phyloP scores from a whole-genome alignment of 805 yeast species.

The Saturnispora silvae region DNA sequence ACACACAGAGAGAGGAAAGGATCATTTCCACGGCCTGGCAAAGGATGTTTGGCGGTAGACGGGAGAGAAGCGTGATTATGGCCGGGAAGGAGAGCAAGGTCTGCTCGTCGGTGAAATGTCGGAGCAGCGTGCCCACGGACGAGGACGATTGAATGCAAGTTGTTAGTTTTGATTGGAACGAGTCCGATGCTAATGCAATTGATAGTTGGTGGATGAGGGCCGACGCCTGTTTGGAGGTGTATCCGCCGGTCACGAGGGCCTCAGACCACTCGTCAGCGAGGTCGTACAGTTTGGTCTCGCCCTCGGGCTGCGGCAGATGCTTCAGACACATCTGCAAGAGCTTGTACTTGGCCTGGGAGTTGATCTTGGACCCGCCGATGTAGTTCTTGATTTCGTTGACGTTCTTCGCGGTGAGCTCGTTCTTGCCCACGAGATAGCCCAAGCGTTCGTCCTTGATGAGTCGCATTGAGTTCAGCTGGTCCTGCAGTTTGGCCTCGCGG shows the following conservation, averaged over 20 bases:
- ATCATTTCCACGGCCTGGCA: conserved; percentile 19
- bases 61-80: conserved; percentile 14
- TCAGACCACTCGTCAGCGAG: not conserved
- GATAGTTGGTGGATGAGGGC: too few relatives aligned
- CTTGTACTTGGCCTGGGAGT: not conserved
- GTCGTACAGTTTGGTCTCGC: not conserved
- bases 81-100: conserved; percentile 13
- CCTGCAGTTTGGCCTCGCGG: conserved; percentile 24
- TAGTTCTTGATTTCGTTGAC: conserved; percentile 24
- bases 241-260: not conserved
- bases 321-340: not conserved
- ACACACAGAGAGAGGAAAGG: conserved; percentile 16
- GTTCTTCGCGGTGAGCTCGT: conserved; percentile 20
- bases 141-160: too few relatives aligned
- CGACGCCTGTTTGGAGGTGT: too few relatives aligned
- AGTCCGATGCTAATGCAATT: too few relatives aligned
- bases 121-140: too few relatives aligned
- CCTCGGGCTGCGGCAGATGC: not conserved
- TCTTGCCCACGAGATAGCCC: conserved; percentile 21
- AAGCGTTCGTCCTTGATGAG: conserved; percentile 27
- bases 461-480: conserved; percentile 24
- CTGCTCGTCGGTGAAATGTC: conserved; percentile 22
- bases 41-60: not conserved
- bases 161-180: too few relatives aligned
- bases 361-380: not conserved